A percentile compares a stretch with the other conserved stretches of the same genome.
Conservation (phyloP, 2,329 filamentous ascomycete genomes). For the Pseudocercospora cruenta region DNA sequence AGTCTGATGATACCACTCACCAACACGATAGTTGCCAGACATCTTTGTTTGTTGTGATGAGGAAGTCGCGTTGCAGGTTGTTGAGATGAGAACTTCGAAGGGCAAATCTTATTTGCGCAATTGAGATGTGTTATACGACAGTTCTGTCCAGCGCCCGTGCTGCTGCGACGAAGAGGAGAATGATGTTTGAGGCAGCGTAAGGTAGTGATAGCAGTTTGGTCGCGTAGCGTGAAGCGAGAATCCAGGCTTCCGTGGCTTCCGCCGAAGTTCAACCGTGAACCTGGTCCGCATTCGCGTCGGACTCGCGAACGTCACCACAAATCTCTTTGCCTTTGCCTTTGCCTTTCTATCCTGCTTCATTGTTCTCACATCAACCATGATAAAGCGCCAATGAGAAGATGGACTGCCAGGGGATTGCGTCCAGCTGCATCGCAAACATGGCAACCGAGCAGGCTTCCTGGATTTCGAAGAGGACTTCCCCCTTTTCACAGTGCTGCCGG, state of each 20-base stretch:
- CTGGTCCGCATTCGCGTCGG: background rate
- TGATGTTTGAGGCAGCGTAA: too few relatives aligned
- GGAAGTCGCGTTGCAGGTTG: background rate
- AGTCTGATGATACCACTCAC: slow-evolving; percentile 1
- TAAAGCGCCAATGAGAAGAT: slow-evolving; percentile 35
- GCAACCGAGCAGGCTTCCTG: background rate
- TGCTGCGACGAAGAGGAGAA: too few relatives aligned
- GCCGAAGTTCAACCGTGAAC: background rate
- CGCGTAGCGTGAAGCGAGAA: background rate
- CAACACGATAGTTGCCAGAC: slow-evolving; percentile 26
- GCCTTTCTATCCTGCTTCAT: background rate
- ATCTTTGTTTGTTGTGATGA: slow-evolving; percentile 15
- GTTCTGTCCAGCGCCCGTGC: too few relatives aligned
- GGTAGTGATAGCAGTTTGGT: background rate
- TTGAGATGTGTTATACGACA: too few relatives aligned
- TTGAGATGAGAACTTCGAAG: background rate
- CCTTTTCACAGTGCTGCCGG: background rate
- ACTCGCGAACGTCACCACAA: slow-evolving; percentile 15
- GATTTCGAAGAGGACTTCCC: background rate
- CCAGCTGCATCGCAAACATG: slow-evolving; percentile 10
- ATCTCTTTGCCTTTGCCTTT: background rate
- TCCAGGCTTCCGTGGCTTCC: background rate
- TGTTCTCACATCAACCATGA: slow-evolving; percentile 21
- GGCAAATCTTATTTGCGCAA: too few relatives aligned
- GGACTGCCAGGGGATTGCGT: slow-evolving; percentile 15